These are phyloP conservation scores for Ploettnerulaceae sp. DNA, from an alignment of 2,329 filamentous ascomycete species.

Conservation along the genomic window DNA sequence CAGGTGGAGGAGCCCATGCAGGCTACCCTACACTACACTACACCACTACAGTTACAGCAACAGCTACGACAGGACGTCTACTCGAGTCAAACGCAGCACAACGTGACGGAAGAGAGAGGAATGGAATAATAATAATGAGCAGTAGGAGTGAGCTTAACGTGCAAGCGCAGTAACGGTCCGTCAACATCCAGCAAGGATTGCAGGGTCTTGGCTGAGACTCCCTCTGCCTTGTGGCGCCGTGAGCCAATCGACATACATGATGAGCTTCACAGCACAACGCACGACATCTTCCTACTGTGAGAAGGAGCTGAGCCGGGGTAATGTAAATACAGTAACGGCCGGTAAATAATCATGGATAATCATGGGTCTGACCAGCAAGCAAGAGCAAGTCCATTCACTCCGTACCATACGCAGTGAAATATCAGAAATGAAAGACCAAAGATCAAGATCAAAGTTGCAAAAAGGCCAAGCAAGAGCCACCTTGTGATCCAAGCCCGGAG, in stretches of 20 bases:
- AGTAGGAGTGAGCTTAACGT: slow-evolving; percentile 3
- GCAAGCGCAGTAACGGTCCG: slow-evolving; percentile 29
- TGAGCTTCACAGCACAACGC: slow-evolving; percentile 14
- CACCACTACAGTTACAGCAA: no score
- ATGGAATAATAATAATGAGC: not conserved
- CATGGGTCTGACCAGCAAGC: slow-evolving; percentile 5
- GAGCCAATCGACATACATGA: slow-evolving; percentile 17
- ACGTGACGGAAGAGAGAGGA: slow-evolving; percentile 4
- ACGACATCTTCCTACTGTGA: slow-evolving; percentile 23
- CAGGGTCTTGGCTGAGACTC: slow-evolving; percentile 19
- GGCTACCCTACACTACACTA: no score
- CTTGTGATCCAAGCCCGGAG: not conserved
- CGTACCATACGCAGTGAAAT: no score
- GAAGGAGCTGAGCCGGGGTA: no score
- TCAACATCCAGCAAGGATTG: slow-evolving; percentile 20
- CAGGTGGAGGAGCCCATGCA: slow-evolving; percentile 12
- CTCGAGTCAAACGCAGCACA: no score
- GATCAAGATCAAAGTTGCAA: not conserved
- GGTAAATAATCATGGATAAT: not conserved
- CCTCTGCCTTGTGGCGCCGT: slow-evolving; percentile 17
- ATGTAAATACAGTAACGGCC: slow-evolving; percentile 5
- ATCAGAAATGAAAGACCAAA: no score
- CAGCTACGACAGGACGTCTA: no score
- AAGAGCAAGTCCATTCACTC: no score
- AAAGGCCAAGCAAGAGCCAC: not conserved